Evolutionary conservation across 805 yeast genomes (phyloP), one percentile per base, ranked within the genome.

Genomic region (Wickerhamomyces tratensis): DNA sequence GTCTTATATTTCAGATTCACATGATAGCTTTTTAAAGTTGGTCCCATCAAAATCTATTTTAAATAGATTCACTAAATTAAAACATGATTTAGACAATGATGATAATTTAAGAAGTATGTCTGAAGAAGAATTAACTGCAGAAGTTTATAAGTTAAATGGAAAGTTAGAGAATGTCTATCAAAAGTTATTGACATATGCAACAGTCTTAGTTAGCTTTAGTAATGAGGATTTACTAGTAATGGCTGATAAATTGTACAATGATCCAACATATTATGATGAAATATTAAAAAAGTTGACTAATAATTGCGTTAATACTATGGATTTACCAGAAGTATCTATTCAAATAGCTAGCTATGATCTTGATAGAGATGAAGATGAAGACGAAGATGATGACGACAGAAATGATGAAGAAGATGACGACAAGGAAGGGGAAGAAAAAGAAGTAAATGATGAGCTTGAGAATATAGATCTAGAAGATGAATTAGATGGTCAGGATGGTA

Each of bases 171-270:
- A 15, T 7, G 20, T 41, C 5, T 41, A 41, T 37, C 29, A 37
- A 9, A 37, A 25, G 29, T 25, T 41, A n/a, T 37, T n/a, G 15
- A n/a, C 33, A 1, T 41, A 37, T 34, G 35, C 43, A 6, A 27
- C 27, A 6, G 14, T 41, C 9, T 33, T 41, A 34, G 40, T 41
- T 13, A 34, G 27, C 14, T 20, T 41, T 9, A 41, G 25, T 33
- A 37, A 37, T 13, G 40, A 41, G 12, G 43, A 41, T 13, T 12
- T 41, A 2, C 7, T 41, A 20, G 35, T 12, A 5, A 41, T 41
- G 43, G 31, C 30, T 26, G 40, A 37, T 4, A 33, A 12, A 5
- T 25, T 41, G 9, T 15, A 4, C 14, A 8, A 11, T 7, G 37
- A 41, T 35, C 40, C 43, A 7, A 27, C n/a, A 5, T 40, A 36